phyloP scores from a whole-genome alignment of 2,329 filamentous ascomycete genomes.

The Sarocladium kiliense region DNA sequence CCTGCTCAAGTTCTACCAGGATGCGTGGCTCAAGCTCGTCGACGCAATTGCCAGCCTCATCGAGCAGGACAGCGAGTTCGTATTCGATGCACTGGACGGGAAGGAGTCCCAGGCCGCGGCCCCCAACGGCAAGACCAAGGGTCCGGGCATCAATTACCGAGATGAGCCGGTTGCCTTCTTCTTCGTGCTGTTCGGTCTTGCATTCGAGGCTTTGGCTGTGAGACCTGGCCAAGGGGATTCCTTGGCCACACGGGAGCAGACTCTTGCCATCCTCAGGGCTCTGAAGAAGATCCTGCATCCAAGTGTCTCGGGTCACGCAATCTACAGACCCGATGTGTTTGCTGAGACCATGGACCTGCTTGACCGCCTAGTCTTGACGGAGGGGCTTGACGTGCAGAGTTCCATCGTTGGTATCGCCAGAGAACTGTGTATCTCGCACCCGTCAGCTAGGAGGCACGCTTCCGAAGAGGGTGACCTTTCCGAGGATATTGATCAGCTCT shows the following conservation, averaged over 20 bases:
- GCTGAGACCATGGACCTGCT: slow-evolving; percentile 95
- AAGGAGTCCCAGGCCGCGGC: slow-evolving; percentile 53
- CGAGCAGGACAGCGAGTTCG: slow-evolving; percentile 94
- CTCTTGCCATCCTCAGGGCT: slow-evolving; percentile 81
- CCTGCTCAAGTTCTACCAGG: slow-evolving; percentile 90
- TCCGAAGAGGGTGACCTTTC: slow-evolving; percentile 72
- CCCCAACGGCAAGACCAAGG: slow-evolving; percentile 51
- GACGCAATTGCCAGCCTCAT: slow-evolving; percentile 97
- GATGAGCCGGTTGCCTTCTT: slow-evolving; percentile 98
- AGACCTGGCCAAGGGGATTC: slow-evolving; percentile 49
- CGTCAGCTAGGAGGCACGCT: slow-evolving; percentile 62
- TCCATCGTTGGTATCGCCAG: slow-evolving; percentile 93
- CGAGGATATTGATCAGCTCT: slow-evolving; percentile 96
- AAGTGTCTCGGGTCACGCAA: slow-evolving; percentile 90
- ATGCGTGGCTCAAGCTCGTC: slow-evolving; percentile 92
- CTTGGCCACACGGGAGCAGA: slow-evolving; percentile 70
- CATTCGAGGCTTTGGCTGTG: slow-evolving; percentile 90
- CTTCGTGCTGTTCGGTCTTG: slow-evolving; percentile 94
- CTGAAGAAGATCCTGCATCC: slow-evolving; percentile 93
- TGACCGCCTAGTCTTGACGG: slow-evolving; percentile 86
- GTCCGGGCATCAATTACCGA: slow-evolving; percentile 88
- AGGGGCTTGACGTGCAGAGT: slow-evolving; percentile 80
- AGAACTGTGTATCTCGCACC: slow-evolving; percentile 84
- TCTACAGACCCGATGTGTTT: slow-evolving; percentile 94
- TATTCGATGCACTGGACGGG: slow-evolving; percentile 93